These are phyloP conservation scores for Tylopilus sp. DNA, from an alignment of 1,284 basidiomycete species.

Conservation along the genomic window DNA sequence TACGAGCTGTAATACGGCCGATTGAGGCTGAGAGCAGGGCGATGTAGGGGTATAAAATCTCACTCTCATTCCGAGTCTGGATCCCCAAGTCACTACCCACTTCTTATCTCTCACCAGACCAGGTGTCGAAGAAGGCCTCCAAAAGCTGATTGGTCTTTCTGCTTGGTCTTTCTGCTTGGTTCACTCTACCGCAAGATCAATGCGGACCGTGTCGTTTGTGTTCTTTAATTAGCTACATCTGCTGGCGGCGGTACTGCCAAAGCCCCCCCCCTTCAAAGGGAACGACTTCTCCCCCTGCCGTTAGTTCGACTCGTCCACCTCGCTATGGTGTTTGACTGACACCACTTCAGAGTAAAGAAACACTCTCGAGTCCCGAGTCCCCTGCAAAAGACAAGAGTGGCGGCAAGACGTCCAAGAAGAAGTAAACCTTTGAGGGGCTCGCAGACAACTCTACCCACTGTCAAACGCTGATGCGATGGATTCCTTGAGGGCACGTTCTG, in stretches of 20 bases:
- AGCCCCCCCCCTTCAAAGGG: slow-evolving; percentile 37
- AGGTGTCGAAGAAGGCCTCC: slow-evolving; percentile 36
- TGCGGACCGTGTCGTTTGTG: slow-evolving; percentile 15
- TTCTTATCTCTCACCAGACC: slow-evolving; percentile 13
- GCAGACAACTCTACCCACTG: slow-evolving; percentile 11
- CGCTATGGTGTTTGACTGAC: slow-evolving; percentile 2
- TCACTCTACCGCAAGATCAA: background rate
- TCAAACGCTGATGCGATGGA: slow-evolving; percentile 16
- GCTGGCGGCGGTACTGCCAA: slow-evolving; percentile 23
- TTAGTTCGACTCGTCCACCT: slow-evolving; percentile 17
- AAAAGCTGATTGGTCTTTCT: slow-evolving; percentile 37
- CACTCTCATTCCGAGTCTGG: slow-evolving; percentile 5
- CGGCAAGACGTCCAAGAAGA: slow-evolving; percentile 42
- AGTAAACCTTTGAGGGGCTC: slow-evolving; percentile 26
- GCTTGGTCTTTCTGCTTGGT: background rate
- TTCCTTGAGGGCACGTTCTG: slow-evolving; percentile 9
- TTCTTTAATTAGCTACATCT: slow-evolving; percentile 22
- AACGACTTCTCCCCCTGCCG: slow-evolving; percentile 30
- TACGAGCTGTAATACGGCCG: slow-evolving; percentile 25
- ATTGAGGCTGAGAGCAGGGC: slow-evolving; percentile 41
- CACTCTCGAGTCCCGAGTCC: slow-evolving; percentile 35
- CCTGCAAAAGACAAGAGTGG: slow-evolving; percentile 36
- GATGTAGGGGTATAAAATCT: slow-evolving; percentile 35
- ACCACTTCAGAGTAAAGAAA: slow-evolving; percentile 33
- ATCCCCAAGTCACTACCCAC: slow-evolving; percentile 10